phyloP scores from a whole-genome alignment of 495 filamentous ascomycete genomes.

The Podospora comata region DNA sequence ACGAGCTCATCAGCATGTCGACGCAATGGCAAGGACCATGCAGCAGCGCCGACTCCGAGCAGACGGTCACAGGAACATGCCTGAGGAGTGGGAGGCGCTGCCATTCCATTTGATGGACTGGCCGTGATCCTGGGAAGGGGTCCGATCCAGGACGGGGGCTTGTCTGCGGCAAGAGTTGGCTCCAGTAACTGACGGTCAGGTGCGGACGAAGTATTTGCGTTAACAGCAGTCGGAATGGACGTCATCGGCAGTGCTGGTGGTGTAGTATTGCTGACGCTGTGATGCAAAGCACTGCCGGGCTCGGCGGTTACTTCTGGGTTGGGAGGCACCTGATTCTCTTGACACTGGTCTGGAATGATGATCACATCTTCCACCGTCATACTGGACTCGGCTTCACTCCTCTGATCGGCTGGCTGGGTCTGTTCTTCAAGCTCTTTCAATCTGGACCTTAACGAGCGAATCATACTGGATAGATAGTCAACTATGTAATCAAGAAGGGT shows the following conservation, averaged over 20 bases:
- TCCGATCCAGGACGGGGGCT: neutral
- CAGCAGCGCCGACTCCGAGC: neutral
- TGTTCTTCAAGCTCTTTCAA: neutral
- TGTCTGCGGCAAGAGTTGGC: neutral
- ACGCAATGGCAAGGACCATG: conserved; percentile 7
- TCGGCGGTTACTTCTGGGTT: neutral
- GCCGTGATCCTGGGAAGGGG: neutral
- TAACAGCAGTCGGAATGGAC: neutral
- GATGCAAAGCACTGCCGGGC: neutral
- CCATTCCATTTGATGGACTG: neutral
- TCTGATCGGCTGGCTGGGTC: neutral
- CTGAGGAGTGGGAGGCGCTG: neutral
- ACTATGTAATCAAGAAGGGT: neutral
- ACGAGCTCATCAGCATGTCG: conserved; percentile 10
- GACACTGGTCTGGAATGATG: neutral
- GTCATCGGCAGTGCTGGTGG: neutral
- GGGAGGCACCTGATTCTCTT: neutral
- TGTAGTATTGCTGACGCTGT: neutral
- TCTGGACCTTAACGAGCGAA: neutral
- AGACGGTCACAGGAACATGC: neutral
- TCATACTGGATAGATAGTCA: neutral
- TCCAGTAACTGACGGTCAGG: neutral
- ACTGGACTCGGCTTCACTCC: neutral
- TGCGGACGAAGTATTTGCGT: neutral
- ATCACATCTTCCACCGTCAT: neutral